Evolutionary conservation across 441 rosid species (phyloP).

Genomic region (Aleurites moluccanus): DNA sequence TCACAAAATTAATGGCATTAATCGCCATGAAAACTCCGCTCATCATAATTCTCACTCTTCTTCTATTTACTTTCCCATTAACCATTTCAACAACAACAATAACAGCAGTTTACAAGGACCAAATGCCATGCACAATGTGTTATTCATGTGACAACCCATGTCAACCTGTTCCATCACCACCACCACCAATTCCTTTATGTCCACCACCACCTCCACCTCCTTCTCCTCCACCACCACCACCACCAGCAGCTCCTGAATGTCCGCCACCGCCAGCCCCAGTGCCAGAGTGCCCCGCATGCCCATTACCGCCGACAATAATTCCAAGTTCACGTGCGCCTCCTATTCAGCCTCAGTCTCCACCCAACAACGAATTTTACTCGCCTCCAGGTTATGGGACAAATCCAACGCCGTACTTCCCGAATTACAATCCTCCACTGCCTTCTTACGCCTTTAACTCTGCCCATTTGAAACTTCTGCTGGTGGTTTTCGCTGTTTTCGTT

Average conservation of each 20-base stretch:
- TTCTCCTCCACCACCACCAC: not conserved
- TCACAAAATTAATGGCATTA: not conserved
- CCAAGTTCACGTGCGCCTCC: not conserved
- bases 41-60: slow-evolving; percentile 20
- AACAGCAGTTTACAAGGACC: slow-evolving; percentile 26
- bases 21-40: slow-evolving; percentile 16
- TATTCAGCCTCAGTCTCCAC: not conserved
- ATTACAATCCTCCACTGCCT: slow-evolving; percentile 17
- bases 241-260: slow-evolving; percentile 36
- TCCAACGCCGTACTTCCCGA: slow-evolving; percentile 25
- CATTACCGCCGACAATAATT: slow-evolving; percentile 29
- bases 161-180: slow-evolving; percentile 32
- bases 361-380: slow-evolving; percentile 13
- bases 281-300: slow-evolving; percentile 31
- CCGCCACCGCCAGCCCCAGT: slow-evolving; percentile 39
- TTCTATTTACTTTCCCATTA: slow-evolving; percentile 17
- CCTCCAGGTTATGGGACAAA: slow-evolving; percentile 26
- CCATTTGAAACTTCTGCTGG: not conserved
- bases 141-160: slow-evolving; percentile 57
- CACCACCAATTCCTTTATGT: slow-evolving; percentile 27
- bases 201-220: slow-evolving; percentile 38
- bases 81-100: slow-evolving; percentile 18
- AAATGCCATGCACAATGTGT: slow-evolving; percentile 48
- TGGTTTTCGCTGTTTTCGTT: not conserved
- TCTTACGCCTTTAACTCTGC: slow-evolving; percentile 1